Conservation (phyloP, 1,139 yeast species). For the Suzukiozyma palmioleophila region DNA sequence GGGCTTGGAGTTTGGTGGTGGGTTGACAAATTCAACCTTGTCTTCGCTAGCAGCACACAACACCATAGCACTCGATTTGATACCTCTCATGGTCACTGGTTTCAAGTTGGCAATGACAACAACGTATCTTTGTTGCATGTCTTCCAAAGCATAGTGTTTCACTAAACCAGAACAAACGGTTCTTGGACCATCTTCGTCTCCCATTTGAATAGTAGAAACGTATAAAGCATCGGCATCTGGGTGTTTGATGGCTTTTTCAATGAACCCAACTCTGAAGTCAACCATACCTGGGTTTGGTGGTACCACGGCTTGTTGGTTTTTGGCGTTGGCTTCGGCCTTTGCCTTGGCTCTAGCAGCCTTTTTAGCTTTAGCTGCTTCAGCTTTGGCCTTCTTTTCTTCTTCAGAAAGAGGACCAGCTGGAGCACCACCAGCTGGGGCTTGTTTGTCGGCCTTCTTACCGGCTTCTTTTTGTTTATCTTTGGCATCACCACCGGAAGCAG, state of each 20-base stretch:
- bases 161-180: constrained; percentile 93
- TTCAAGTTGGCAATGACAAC: constrained; percentile 58
- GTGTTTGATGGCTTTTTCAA: constrained; percentile 93
- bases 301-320: constrained; percentile 49
- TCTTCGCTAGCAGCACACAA: constrained; percentile 78
- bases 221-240: constrained; percentile 97
- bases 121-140: constrained; percentile 45
- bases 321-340: constrained; percentile 61
- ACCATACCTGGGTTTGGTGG: constrained; percentile 78
- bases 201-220: constrained; percentile 94
- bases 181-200: constrained; percentile 95
- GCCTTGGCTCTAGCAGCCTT: constrained; percentile 73
- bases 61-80: constrained; percentile 95
- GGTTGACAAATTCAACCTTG: constrained; percentile 85
- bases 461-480: constrained; percentile 13
- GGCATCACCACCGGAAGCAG: constrained; percentile 20
- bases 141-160: constrained; percentile 42
- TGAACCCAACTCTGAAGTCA: constrained; percentile 93
- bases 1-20: constrained; percentile 90
- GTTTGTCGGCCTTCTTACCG: constrained; percentile 6
- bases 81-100: constrained; percentile 73
- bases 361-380: constrained; percentile 56
- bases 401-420: constrained; percentile 32
- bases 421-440: constrained; percentile 29
- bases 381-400: constrained; percentile 59